A percentile compares a stretch with the other conserved stretches of the same genome.
Conservation (phyloP, 2,329 filamentous ascomycete species). For the Alternaria rosae region DNA sequence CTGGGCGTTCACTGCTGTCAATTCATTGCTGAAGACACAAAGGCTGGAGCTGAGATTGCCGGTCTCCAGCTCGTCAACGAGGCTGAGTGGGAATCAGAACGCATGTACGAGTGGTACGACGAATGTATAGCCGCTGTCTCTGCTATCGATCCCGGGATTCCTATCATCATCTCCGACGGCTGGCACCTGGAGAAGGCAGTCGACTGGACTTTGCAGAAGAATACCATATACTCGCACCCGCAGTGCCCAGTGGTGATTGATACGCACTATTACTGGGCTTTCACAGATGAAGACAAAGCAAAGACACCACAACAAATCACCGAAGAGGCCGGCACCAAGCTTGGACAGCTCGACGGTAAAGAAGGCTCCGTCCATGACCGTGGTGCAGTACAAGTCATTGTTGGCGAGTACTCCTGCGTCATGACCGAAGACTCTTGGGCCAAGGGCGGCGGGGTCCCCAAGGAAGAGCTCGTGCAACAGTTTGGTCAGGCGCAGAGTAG, state of each 20-base stretch:
- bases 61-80: slow-evolving; percentile 68
- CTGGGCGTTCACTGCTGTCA: slow-evolving; percentile 58
- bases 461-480: slow-evolving; percentile 51
- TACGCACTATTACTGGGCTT: slow-evolving; percentile 67
- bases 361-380: slow-evolving; percentile 58
- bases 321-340: slow-evolving; percentile 52
- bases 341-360: slow-evolving; percentile 56
- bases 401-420: slow-evolving; percentile 67
- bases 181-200: slow-evolving; percentile 61
- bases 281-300: slow-evolving; percentile 60
- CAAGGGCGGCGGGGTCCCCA: slow-evolving; percentile 44
- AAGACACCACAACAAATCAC: slow-evolving; percentile 63
- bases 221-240: slow-evolving; percentile 37
- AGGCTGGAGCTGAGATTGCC: slow-evolving; percentile 54
- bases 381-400: slow-evolving; percentile 60
- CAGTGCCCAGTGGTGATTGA: slow-evolving; percentile 63
- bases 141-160: slow-evolving; percentile 59
- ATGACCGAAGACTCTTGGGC: slow-evolving; percentile 60
- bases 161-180: slow-evolving; percentile 65
- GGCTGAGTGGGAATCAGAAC: slow-evolving; percentile 57
- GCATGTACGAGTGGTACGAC: slow-evolving; percentile 67
- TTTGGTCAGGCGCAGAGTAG: slow-evolving; percentile 60
- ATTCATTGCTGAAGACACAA: slow-evolving; percentile 60
- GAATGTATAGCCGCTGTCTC: slow-evolving; percentile 57
- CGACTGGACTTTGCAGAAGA: slow-evolving; percentile 56